Evolutionary conservation across 2,329 filamentous ascomycete species (phyloP).

Genomic region (Bipolaris cookei): DNA sequence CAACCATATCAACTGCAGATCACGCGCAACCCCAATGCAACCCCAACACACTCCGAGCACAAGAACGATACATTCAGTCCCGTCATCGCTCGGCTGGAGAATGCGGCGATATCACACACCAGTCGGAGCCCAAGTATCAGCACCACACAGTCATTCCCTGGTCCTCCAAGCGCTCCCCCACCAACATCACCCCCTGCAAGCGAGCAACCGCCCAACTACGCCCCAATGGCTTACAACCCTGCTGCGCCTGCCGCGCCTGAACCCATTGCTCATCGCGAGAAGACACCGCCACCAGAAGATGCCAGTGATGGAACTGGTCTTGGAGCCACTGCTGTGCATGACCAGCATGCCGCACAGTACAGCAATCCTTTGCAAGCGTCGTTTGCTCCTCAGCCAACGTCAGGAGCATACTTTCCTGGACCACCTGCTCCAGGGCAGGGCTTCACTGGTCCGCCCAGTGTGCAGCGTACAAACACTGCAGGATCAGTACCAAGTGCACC

Average conservation of each 20-base stretch:
- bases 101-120: conserved; percentile 67
- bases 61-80: conserved; percentile 64
- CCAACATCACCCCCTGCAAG: conserved; percentile 38
- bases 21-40: conserved; percentile 47
- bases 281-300: conserved; percentile 78
- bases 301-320: conserved; percentile 59
- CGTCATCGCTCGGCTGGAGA: conserved; percentile 76
- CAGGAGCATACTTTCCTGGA: conserved; percentile 51
- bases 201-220: conserved; percentile 56
- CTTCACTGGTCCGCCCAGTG: conserved; percentile 41
- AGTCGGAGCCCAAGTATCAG: conserved; percentile 47
- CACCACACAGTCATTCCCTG: conserved; percentile 48
- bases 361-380: conserved; percentile 41
- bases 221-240: conserved; percentile 77
- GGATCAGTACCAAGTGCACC: conserved; percentile 47
- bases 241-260: conserved; percentile 78
- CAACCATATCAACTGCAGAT: conserved; percentile 61
- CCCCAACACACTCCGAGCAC: conserved; percentile 52
- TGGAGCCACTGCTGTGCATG: conserved; percentile 47
- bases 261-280: conserved; percentile 73
- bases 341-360: conserved; percentile 44
- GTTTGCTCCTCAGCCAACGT: conserved; percentile 44
- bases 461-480: conserved; percentile 45
- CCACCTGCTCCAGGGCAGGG: conserved; percentile 47
- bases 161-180: conserved; percentile 45